Conservation (phyloP, 257 asterid species). For the Eustoma russellianum region DNA sequence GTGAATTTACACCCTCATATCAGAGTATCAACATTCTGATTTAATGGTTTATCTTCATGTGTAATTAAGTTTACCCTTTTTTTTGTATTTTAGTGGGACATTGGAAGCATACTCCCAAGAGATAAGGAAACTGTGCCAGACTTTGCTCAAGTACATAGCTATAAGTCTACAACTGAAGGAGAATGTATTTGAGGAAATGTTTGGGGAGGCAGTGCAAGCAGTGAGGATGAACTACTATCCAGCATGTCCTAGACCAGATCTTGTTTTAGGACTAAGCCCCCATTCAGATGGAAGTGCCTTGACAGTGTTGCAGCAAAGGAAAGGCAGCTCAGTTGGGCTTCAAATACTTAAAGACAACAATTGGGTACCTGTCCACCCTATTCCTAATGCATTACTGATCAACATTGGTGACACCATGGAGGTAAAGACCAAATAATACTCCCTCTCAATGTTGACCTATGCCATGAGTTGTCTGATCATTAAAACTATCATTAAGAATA, state of each 20-base stretch:
- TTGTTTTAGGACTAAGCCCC: conserved; percentile 85
- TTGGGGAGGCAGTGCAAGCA: conserved; percentile 86
- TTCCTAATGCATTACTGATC: conserved; percentile 79
- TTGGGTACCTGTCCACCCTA: conserved; percentile 72
- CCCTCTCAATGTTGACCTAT: too few relatives aligned
- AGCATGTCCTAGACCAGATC: conserved; percentile 90
- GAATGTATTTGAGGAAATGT: conserved; percentile 64
- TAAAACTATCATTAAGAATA: too few relatives aligned
- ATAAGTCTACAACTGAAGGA: conserved; percentile 34
- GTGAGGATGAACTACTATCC: conserved; percentile 95
- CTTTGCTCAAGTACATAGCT: conserved; percentile 60
- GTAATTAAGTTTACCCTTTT: neutral
- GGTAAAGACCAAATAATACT: conserved; percentile 23
- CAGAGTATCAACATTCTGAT: too few relatives aligned
- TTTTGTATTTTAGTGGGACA: conserved; percentile 40
- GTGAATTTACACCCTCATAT: too few relatives aligned
- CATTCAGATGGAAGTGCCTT: conserved; percentile 99
- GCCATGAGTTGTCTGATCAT: too few relatives aligned
- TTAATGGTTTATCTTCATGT: too few relatives aligned
- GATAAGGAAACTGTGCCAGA: conserved; percentile 73
- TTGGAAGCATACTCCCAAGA: conserved; percentile 58
- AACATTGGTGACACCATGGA: conserved; percentile 90
- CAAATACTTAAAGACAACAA: conserved; percentile 54
- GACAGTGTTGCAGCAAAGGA: conserved; percentile 79
- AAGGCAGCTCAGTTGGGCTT: conserved; percentile 64